Base-by-base conservation (phyloP, 805 yeast genomes). In the Lipomyces sp. region DNA sequence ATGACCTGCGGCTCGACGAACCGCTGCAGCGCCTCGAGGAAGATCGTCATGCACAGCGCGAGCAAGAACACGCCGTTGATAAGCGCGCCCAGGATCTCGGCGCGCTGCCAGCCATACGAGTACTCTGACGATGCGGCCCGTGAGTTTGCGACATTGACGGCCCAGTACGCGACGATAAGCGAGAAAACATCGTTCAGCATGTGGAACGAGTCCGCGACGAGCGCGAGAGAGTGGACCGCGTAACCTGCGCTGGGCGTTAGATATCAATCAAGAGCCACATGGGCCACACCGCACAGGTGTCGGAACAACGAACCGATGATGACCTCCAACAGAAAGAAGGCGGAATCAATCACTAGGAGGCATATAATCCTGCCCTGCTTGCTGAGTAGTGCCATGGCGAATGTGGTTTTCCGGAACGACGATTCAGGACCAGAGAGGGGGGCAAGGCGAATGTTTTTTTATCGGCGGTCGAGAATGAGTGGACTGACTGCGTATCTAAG, bases 21-120 rank as follows among this genome's bases (percentile, higher is more conserved):
- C 65, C 98, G 78, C 70, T 90, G 96, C 51, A 91, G 70, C 4
- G 98, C 97, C 70, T 91, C 98, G 55, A 93, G 81, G 61, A 86
- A 79, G 59, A 91, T 93, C 28, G 96, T 83, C 64, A 93, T 83
- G 66, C 98, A 91, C 56, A 91, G 76, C 0, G 98, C 98, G 58
- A 93, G 74, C 58, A 91, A 69, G 62, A 93, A 93, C 8, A 93
- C 96, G 2, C 96, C 96, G 65, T 91, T 91, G 59, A 91, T 79
- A 53, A 91, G 75, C 7, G 98, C 98, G 49, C 98, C 98, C 54
- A 91, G 74, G 46, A 91, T 90, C 69, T 91, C 98, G 4, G 98
- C 98, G 60, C 98, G 77, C 68, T 91, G 95, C 95, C 97, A 88
- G 16, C 98, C 98, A 63, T 93, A 91, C 2, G 98, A 93, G 71